Base-by-base conservation (phyloP, 257 asterid species). In the Parsonsia alboflavescens region DNA sequence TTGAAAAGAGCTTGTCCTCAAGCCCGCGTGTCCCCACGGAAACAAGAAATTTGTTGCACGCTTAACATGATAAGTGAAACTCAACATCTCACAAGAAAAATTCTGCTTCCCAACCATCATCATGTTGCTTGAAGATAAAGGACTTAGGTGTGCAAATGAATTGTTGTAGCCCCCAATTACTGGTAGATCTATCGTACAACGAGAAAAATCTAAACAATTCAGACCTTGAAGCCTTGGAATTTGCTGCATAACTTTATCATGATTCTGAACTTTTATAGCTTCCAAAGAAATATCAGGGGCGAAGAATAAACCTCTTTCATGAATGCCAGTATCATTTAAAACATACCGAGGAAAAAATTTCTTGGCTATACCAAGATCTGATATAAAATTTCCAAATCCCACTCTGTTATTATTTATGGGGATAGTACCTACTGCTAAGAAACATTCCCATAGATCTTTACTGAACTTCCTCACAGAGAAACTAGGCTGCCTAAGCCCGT, bases 391-490 rank as follows among this genome's bases (percentile, higher is more conserved):
- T 39, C 2, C 74, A 49, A 57, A 21, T 50, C 66, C 41, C 49
- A 36, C 69, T 72, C 68, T 70, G 48, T 76, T 67, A 39, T 68
- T 16, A 46, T 26, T 48, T 2, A 58, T 12, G 36, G 71, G 45
- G 49, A 24, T 57, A 48, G 73, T 28, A 52, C 71, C 76, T 4
- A 26, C 71, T 76, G 65, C 76, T 70, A 70, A 30, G 56, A 75
- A 78, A 17, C 73, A 65, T 41, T 84, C 83, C 26, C 87, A 81
- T 42, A 81, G 39, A 69, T 76, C 83, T 17, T 66, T 73, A 74
- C 81, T 67, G 7, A 78, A 36, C n/a, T n/a, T n/a, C n/a, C n/a
- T n/a, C n/a, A n/a, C n/a, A n/a, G n/a, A n/a, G n/a, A n/a, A n/a
- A n/a, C 62, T 81, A 48, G 70, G 42, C 11, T 56, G 81, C 19